Evolutionary conservation across 345 rosid genomes (phyloP).

Genomic region (Conringia planisiliqua): DNA sequence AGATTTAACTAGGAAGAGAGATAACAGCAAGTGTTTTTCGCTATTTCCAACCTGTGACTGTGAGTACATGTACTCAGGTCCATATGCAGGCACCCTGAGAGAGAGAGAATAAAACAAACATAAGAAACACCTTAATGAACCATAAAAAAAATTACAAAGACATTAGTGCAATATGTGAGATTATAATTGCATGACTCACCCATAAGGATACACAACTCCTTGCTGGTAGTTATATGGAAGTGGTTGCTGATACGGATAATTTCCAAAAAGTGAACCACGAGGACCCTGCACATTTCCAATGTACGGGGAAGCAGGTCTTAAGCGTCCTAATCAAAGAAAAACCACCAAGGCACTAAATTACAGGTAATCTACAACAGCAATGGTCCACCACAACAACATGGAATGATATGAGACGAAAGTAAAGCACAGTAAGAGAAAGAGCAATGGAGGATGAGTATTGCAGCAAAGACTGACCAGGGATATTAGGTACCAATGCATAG

Average conservation of each 20-base stretch:
- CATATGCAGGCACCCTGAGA: conserved; percentile 70
- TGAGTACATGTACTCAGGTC: conserved; percentile 70
- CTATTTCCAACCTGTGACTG: conserved; percentile 60
- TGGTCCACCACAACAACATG: not conserved
- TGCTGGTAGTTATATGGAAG: conserved; percentile 69
- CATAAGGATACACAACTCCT: conserved; percentile 74
- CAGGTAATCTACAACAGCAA: not conserved
- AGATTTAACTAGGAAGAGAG: not conserved
- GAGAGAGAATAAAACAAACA: not conserved
- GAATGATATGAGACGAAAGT: not conserved
- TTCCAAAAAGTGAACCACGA: conserved; percentile 59
- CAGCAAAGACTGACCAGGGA: conserved; percentile 34
- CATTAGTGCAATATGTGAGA: not conserved
- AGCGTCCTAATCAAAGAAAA: conserved; percentile 46
- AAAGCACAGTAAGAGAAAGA: not conserved
- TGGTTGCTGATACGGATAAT: conserved; percentile 76
- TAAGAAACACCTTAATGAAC: not conserved
- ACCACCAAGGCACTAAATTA: conserved; percentile 9
- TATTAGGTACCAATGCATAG: conserved; percentile 47
- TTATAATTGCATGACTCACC: conserved; percentile 51
- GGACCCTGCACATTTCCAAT: conserved; percentile 55
- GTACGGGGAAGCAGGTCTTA: conserved; percentile 60
- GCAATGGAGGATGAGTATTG: not conserved
- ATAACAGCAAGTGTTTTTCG: not conserved
- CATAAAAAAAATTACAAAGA: not conserved